These are phyloP conservation scores for Thalassiosira profunda DNA, from an alignment of 108 stramenopile species.

Conservation along the genomic window DNA sequence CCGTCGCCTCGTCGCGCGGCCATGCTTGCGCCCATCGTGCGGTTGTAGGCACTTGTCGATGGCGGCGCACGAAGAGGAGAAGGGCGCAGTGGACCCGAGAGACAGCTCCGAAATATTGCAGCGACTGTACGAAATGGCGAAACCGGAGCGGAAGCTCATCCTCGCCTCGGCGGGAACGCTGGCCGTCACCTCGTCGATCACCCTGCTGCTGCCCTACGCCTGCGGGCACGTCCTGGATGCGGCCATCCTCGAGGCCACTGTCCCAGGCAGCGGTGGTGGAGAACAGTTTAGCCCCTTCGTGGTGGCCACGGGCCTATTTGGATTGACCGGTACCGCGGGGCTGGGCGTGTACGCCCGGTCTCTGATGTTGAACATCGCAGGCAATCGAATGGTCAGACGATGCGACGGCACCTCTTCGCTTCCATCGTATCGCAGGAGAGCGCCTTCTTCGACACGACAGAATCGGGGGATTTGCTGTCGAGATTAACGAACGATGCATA, in stretches of 20 bases:
- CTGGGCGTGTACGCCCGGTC: slow-evolving; percentile 68
- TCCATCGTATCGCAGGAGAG: slow-evolving; percentile 75
- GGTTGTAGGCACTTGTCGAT: too few species aligned
- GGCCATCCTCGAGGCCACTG: slow-evolving; percentile 44
- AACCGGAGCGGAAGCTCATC: slow-evolving; percentile 52
- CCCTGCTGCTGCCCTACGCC: slow-evolving; percentile 68
- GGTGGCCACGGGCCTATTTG: slow-evolving; percentile 67
- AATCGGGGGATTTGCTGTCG: slow-evolving; percentile 86
- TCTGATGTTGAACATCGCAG: slow-evolving; percentile 68
- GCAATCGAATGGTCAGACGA: slow-evolving; percentile 81
- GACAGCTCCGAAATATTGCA: not conserved
- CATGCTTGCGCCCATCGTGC: too few species aligned
- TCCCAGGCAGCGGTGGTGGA: not conserved
- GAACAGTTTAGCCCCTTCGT: slow-evolving; percentile 36
- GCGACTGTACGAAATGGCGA: slow-evolving; percentile 37
- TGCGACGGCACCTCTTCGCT: slow-evolving; percentile 65
- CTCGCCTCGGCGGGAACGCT: slow-evolving; percentile 58
- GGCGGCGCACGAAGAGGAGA: too few species aligned
- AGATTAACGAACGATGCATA: slow-evolving; percentile 78
- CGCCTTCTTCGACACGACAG: slow-evolving; percentile 67
- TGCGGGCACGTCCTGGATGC: slow-evolving; percentile 75
- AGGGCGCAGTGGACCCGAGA: not conserved
- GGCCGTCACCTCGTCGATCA: slow-evolving; percentile 60
- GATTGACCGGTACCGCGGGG: slow-evolving; percentile 61
- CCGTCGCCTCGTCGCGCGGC: too few species aligned